Percentiles rank a stretch among this genome's conserved stretches.
These are phyloP conservation scores for Ganoderma lingzhi DNA, from an alignment of 1,284 basidiomycete genomes.

Conservation along the genomic window DNA sequence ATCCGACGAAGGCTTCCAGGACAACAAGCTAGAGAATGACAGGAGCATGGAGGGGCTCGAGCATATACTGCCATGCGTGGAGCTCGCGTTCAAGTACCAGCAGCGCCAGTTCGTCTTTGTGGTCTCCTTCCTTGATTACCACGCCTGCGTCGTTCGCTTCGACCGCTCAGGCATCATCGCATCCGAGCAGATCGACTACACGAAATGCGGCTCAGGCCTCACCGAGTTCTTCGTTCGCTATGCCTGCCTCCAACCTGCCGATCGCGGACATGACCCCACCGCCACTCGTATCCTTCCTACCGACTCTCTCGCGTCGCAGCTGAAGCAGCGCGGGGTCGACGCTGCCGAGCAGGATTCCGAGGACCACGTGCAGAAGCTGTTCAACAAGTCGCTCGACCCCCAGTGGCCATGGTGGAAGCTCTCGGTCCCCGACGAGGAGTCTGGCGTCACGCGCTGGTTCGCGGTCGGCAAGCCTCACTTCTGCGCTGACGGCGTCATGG, in stretches of 20 bases:
- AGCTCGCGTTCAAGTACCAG: slow-evolving; percentile 20
- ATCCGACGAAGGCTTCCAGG: too few relatives aligned
- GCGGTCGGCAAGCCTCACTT: slow-evolving; percentile 22
- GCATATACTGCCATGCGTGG: slow-evolving; percentile 19
- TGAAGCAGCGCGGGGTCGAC: not conserved
- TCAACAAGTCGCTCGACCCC: slow-evolving; percentile 7
- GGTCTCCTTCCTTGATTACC: slow-evolving; percentile 21
- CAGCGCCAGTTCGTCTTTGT: slow-evolving; percentile 12
- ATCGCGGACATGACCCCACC: slow-evolving; percentile 23
- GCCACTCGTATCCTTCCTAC: slow-evolving; percentile 5
- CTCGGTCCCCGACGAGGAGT: slow-evolving; percentile 4
- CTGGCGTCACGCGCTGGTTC: not conserved
- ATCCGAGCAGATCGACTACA: slow-evolving; percentile 25
- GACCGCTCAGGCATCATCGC: slow-evolving; percentile 23
- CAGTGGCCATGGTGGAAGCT: slow-evolving; percentile 24
- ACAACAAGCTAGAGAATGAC: too few relatives aligned
- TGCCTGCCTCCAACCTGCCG: not conserved
- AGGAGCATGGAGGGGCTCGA: too few relatives aligned
- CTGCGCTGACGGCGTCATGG: slow-evolving; percentile 6
- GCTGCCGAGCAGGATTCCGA: not conserved
- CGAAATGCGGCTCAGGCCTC: not conserved
- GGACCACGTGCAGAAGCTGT: slow-evolving; percentile 8
- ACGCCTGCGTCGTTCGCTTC: slow-evolving; percentile 20
- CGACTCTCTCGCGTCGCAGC: not conserved
- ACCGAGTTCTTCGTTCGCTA: slow-evolving; percentile 17